Conservation (phyloP, 768 basidiomycete genomes). For the Trametes elegans region DNA sequence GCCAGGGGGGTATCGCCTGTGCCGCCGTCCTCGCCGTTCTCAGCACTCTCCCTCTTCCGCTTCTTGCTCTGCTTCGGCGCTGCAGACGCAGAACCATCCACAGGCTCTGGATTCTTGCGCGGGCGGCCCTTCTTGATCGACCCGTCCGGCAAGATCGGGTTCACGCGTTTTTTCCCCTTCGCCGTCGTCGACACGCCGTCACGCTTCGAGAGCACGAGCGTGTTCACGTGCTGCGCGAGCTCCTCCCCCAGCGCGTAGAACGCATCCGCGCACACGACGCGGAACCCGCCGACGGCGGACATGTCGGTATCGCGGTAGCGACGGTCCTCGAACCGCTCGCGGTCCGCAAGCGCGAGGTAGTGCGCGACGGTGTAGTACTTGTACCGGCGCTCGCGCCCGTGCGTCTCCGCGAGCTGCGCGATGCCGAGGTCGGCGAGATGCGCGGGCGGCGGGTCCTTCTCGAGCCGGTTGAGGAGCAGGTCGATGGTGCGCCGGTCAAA, state of each 20-base stretch:
- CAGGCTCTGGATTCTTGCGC: slow-evolving; percentile 37
- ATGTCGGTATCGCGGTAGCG: slow-evolving; percentile 48
- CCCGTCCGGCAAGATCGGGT: slow-evolving; percentile 50
- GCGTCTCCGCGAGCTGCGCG: slow-evolving; percentile 73
- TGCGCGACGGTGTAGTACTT: slow-evolving; percentile 76
- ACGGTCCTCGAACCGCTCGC: slow-evolving; percentile 61
- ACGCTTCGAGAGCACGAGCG: slow-evolving; percentile 35
- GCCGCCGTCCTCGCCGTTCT: slow-evolving; percentile 18
- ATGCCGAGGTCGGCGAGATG: slow-evolving; percentile 75
- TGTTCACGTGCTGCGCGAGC: slow-evolving; percentile 48
- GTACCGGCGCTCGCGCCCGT: slow-evolving; percentile 83
- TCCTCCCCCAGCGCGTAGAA: slow-evolving; percentile 53
- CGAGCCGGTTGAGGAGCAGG: slow-evolving; percentile 69
- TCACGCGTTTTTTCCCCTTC: slow-evolving; percentile 32
- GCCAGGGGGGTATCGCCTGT: slow-evolving; percentile 2
- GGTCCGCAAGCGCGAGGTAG: slow-evolving; percentile 59
- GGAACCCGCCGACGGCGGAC: slow-evolving; percentile 53
- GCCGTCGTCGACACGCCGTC: not conserved
- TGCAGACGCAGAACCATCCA: slow-evolving; percentile 7
- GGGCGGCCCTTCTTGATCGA: slow-evolving; percentile 59
- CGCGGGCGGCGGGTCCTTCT: slow-evolving; percentile 58
- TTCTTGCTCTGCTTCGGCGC: slow-evolving; percentile 27
- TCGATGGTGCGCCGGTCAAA: slow-evolving; percentile 85
- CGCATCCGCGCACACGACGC: slow-evolving; percentile 37
- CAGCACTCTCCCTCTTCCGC: slow-evolving; percentile 31